Base-by-base conservation (phyloP, 2,329 filamentous ascomycete genomes). In the Coniochaeta sp. region DNA sequence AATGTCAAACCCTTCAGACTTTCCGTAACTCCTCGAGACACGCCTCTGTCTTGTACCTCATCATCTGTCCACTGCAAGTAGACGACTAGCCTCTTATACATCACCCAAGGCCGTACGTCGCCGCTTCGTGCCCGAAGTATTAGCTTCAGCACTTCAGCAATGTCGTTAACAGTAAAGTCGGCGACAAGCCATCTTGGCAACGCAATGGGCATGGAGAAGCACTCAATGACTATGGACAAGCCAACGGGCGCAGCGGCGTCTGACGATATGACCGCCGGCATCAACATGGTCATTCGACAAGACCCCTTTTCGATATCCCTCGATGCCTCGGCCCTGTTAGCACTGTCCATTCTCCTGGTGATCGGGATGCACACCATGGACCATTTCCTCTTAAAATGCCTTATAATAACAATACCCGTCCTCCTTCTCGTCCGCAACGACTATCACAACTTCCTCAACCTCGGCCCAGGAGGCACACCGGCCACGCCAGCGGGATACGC, bases 381-480 rank as follows among this genome's bases (percentile, higher is more conserved):
- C 28, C 69, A 74, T 4, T 65, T 65, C n/a, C 58, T 76, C 18
- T 71, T 78, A 35, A 73, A 79, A 56, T 62, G 72, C 48, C 61
- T 82, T 47, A 71, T 84, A 48, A 63, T 75, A 18, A 57, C 78
- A n/a, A 64, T 75, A 7, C 78, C 79, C 1, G 47, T 74, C 26
- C 55, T 72, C 27, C 64, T 81, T 6, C 71, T 79, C 54, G 67
- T 88, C 59, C 81, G 82, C 62, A 81, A 82, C 62, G 87, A 92
- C 72, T 94, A 90, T 68, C 71, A 75, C 50, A 86, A 85, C 64
- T 94, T 90, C 68, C 72, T 92, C 56, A 79, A 79, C 33, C 81
- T 95, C 18, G 89, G 89, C 0, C 89, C 88, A 0, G 89, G 89
- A 22, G 89, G 89, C 53, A 92, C 87, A 0, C 88, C 89, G 0